Evolutionary conservation across 768 basidiomycete species (phyloP), one percentile per base, ranked within the genome.

Genomic region (Leucosporidium creatinivorum): DNA sequence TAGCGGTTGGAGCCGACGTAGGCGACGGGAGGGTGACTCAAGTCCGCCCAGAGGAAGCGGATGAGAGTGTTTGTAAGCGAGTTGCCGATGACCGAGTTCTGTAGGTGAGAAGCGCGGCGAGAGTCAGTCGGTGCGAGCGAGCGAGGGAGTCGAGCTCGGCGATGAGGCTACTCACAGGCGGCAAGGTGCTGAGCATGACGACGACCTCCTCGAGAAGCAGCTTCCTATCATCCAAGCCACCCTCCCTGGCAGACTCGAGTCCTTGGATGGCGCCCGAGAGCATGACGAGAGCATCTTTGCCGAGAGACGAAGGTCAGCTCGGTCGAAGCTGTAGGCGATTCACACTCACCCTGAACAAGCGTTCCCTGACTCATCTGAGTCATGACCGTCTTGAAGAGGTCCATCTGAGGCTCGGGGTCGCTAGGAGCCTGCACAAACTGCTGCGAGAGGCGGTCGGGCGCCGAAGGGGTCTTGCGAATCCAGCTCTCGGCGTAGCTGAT

Each of bases 21-120:
- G 5, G 63, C 51, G 55, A 52, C 33, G 15, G 62, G 62, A 44
- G 69, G 65, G 48, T 66, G 52, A 26, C 44, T 80, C 47, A 91
- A 83, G 77, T 89, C 89, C 68, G 87, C 85, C 72, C 72, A 73
- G 28, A 73, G 66, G 52, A 61, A 9, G 18, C 26, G 39, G 49
- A 67, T 21, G 36, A 57, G 31, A 13, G 33, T 15, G 39, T 49
- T 50, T 33, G 52, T 28, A 4, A 57, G 8, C 1, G 58, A 19
- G 23, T 9, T 39, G 4, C 58, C 58, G n/a, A 58, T 39, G n/a
- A n/a, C 9, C 6, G 58, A 58, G 58, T 58, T 25, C 31, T 23
- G 10, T 44, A 56, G 18, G 26, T 6, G 55, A 28, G 9, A 18
- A 26, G 55, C 10, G 9, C 4, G 19, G 25, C n/a, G 7, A 56